A percentile compares a stretch with the other conserved stretches of the same genome.
These are phyloP conservation scores for Kodamaea restingae DNA, from an alignment of 805 yeast genomes.

Conservation along the genomic window DNA sequence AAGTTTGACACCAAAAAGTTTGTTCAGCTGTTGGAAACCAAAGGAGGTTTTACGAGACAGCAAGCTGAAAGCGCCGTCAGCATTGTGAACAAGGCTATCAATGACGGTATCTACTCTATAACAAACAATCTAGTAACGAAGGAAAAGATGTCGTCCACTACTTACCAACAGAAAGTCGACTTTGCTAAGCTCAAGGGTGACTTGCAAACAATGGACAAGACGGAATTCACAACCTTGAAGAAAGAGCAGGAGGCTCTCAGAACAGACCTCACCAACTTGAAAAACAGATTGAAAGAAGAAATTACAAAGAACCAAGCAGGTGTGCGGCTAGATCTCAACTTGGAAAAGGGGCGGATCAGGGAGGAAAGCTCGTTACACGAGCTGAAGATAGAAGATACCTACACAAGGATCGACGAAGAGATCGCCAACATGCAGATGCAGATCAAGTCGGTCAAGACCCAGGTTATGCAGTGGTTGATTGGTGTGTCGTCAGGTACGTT, in stretches of 20 bases:
- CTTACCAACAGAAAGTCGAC: slow-evolving; percentile 95
- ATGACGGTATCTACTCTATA: slow-evolving; percentile 73
- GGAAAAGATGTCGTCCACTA: slow-evolving; percentile 75
- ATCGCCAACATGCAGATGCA: slow-evolving; percentile 92
- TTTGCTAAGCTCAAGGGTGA: slow-evolving; percentile 94
- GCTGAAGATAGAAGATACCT: slow-evolving; percentile 89
- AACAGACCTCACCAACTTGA: slow-evolving; percentile 79
- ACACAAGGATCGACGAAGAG: slow-evolving; percentile 92
- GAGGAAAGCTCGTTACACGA: slow-evolving; percentile 94
- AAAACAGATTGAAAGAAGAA: slow-evolving; percentile 84
- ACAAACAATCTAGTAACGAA: slow-evolving; percentile 78
- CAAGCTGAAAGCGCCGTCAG: slow-evolving; percentile 80
- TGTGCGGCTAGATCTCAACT: slow-evolving; percentile 82
- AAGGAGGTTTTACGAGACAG: slow-evolving; percentile 63
- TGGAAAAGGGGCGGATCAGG: slow-evolving; percentile 92
- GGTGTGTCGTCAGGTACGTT: slow-evolving; percentile 98
- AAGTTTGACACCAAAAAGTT: slow-evolving; percentile 75
- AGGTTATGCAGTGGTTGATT: slow-evolving; percentile 96
- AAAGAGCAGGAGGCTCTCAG: slow-evolving; percentile 84
- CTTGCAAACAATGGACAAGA: slow-evolving; percentile 78
- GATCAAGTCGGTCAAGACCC: slow-evolving; percentile 91
- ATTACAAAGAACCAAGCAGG: slow-evolving; percentile 86
- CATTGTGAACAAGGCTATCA: slow-evolving; percentile 68
- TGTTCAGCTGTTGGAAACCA: slow-evolving; percentile 58
- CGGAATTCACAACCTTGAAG: slow-evolving; percentile 76